Base-by-base conservation (phyloP, 2,329 filamentous ascomycete genomes). In the Graphilbum fragrans region DNA sequence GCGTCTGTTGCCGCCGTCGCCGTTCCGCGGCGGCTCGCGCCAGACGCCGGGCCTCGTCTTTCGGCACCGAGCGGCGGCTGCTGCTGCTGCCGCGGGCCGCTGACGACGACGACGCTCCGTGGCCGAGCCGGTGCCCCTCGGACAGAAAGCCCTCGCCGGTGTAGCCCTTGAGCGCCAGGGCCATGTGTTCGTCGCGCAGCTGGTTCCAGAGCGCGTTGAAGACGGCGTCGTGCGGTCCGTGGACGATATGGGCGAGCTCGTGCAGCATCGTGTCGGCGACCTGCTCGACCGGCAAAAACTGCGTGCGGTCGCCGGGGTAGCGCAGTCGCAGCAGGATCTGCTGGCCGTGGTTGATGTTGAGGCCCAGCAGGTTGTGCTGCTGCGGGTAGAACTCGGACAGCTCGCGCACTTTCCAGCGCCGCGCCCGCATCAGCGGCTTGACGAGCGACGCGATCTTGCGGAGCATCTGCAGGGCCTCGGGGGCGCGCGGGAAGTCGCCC, bases 241-340 rank as follows among this genome's bases (percentile, higher is more conserved):
- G 78, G 11, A 86, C 74, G 49, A 83, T 94, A 55, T 96, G 90
- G n/a, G 77, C 80, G 3, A 96, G 74, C 66, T 96, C 90, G 57
- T 96, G 90, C 18, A 96, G 75, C 78, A 96, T 83, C 0, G 90
- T 96, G 58, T 95, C 87, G 35, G 86, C 70, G 8, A 94, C 72
- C 49, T 83, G 68, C 54, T 95, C 86, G 43, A 88, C 63, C 1
- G 83, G 80, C 18, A 94, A 60, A 53, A 96, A 96, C 51, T 86
- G 79, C 32, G 67, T 76, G 10, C 74, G 70, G 56, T 94, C 85
- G 51, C 74, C 69, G 6, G 83, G 67, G 58, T 92, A 81, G 42
- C 90, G 80, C 44, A 96, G 65, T 35, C 90, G 78, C 19, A 96
- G 67, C 48, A 85, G 82, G 49, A 96, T 94, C 55, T 80, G 82